These are phyloP conservation scores for Fragaria ananassa DNA, from an alignment of 306 rosid species.

Conservation along the genomic window DNA sequence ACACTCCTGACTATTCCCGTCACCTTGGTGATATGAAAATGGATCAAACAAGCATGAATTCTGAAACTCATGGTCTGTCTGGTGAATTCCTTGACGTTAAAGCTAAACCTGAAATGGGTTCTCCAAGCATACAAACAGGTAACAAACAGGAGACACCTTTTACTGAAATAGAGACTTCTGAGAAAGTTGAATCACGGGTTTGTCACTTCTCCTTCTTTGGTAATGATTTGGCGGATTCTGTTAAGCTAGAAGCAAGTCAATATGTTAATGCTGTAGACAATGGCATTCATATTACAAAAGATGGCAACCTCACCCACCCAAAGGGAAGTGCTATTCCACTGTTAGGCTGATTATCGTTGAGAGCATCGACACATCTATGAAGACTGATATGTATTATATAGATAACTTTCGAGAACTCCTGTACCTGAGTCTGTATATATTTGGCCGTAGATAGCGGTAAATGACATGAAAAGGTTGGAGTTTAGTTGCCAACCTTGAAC, in stretches of 20 bases:
- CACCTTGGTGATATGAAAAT: conserved; percentile 26
- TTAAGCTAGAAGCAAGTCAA: conserved; percentile 12
- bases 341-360: conserved; percentile 22
- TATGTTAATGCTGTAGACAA: conserved; percentile 19
- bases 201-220: background rate
- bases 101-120: background rate
- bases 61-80: conserved; percentile 25
- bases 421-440: background rate
- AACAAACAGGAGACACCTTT: conserved; percentile 21
- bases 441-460: background rate
- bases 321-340: conserved; percentile 24
- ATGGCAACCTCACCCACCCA: conserved; percentile 18
- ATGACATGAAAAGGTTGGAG: background rate
- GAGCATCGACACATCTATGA: conserved; percentile 32
- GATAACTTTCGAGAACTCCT: background rate
- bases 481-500: background rate
- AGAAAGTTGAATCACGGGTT: conserved; percentile 27
- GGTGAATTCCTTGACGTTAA: conserved; percentile 24
- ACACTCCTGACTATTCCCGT: conserved; percentile 29
- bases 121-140: conserved; percentile 22
- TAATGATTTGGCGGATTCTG: conserved; percentile 11
- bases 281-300: conserved; percentile 21
- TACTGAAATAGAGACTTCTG: conserved; percentile 31
- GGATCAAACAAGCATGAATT: conserved; percentile 23
- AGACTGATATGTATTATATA: conserved; percentile 3